Percentiles rank a stretch among this genome's conserved stretches.
Conservation (phyloP, 192 early-diverging fungal species). For the Linnemannia exigua region DNA sequence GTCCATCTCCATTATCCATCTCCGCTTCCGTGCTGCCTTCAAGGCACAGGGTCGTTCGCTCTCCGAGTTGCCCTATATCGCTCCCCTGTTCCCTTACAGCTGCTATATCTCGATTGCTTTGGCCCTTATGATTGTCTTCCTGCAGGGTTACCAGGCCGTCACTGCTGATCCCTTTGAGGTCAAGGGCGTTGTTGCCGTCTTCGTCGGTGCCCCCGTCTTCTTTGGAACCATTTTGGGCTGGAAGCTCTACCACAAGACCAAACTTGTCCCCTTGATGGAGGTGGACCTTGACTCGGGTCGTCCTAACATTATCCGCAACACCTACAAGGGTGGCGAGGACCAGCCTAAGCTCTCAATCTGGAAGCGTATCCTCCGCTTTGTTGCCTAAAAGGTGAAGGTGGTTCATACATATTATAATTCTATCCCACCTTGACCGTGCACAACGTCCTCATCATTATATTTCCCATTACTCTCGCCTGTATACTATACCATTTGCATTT, state of each 20-base stretch:
- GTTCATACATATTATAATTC: not conserved
- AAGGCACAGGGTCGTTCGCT: conserved; percentile 76
- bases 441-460: not conserved
- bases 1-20: conserved; percentile 84
- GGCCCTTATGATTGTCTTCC: conserved; percentile 71
- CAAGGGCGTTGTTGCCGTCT: conserved; percentile 70
- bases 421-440: not conserved
- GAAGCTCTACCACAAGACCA: conserved; percentile 74
- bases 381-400: not conserved
- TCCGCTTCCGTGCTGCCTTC: conserved; percentile 86
- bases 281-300: conserved; percentile 70
- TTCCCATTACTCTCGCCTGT: not conserved
- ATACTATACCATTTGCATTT: not conserved
- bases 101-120: conserved; percentile 78
- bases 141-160: conserved; percentile 72
- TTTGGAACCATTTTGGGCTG: conserved; percentile 74
- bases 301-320: conserved; percentile 30
- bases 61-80: conserved; percentile 79
- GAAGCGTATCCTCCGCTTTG: conserved; percentile 14
- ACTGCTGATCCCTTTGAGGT: conserved; percentile 67
- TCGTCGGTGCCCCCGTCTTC: conserved; percentile 74
- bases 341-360: not conserved
- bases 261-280: conserved; percentile 70
- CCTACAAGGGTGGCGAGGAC: not conserved
- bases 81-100: conserved; percentile 82